Conservation (phyloP, 768 basidiomycete species). For the Flagelloscypha sp. region DNA sequence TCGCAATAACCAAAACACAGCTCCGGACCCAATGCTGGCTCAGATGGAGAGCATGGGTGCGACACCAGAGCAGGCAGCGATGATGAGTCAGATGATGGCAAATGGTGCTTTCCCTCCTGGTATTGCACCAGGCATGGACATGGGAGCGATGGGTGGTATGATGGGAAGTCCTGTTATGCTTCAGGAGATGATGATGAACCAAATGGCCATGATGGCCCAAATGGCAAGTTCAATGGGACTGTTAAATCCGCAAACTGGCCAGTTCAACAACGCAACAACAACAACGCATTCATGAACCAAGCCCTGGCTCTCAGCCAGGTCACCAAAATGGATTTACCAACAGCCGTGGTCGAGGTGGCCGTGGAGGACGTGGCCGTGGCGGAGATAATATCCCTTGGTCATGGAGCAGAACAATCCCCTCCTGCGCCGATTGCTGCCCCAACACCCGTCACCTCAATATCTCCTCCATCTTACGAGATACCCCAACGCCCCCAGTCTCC, state of each 20-base stretch:
- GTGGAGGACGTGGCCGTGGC: constrained; percentile 39
- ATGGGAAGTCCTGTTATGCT: constrained; percentile 63
- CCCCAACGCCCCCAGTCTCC: constrained; percentile 83
- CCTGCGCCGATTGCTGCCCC: constrained; percentile 3
- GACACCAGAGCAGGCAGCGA: constrained; percentile 38
- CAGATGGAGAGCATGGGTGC: constrained; percentile 67
- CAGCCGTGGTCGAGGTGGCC: constrained; percentile 34
- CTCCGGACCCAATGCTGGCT: constrained; percentile 65
- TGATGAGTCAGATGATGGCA: constrained; percentile 50
- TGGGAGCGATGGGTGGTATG: constrained; percentile 45
- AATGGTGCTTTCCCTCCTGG: constrained; percentile 32
- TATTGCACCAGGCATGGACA: constrained; percentile 51
- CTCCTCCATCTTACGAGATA: constrained; percentile 37
- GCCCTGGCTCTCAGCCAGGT: too few relatives aligned
- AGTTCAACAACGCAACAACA: constrained; percentile 37
- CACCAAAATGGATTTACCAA: constrained; percentile 14
- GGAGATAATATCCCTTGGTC: constrained; percentile 14
- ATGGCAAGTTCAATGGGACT: constrained; percentile 83
- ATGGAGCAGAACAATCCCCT: constrained; percentile 10
- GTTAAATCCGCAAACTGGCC: constrained; percentile 50
- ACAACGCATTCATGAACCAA: constrained; percentile 29
- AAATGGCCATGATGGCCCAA: constrained; percentile 91
- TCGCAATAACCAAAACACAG: constrained; percentile 29
- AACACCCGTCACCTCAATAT: constrained; percentile 13
- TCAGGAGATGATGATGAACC: constrained; percentile 88